Evolutionary conservation across 2,329 filamentous ascomycete species (phyloP), one percentile per base, ranked within the genome.

Genomic region (Monilinia polystroma): DNA sequence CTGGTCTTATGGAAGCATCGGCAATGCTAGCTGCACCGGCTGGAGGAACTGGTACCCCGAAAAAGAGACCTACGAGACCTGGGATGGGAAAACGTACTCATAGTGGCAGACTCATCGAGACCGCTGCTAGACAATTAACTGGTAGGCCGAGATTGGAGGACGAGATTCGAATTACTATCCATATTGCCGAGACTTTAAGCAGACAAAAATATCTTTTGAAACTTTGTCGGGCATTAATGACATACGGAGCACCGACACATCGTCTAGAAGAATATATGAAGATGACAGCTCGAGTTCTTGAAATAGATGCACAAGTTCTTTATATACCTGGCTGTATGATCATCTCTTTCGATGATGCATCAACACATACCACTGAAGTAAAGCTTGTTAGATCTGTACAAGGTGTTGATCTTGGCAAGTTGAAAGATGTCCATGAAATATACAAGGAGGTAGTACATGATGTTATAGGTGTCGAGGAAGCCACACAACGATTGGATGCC

Each of bases 281-380:
- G 70, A 96, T 94, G 90, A 93, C 91, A 11, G 89, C 93, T 1
- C 85, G 91, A n/a, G 91, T 95, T 1, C 84, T 97, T 49, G 91
- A 93, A 77, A 93, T 97, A 20, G 90, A 96, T 71, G 90, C 90
- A 7, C 92, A 96, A 73, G 97, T 95, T 72, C 80, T 97, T 29
- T 97, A 97, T 76, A 86, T 97, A 41, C 93, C 93, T 0, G 91
- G 91, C 0, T 96, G 91, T 75, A 97, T 97, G 93, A 91, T 97
- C 66, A 90, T 97, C 75, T 94, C 92, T 5, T 97, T 97, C 74
- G 93, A 91, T 74, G 91, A 94, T 77, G 78, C 80, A 6, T 79
- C 80, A 0, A 91, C 90, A 0, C 90, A 93, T 74, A 93, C 90
- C 0, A 89, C 89, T n/a, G 90, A 92, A 75, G 90, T 93, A 69